A percentile compares a stretch with the other conserved stretches of the same genome.
phyloP scores from a whole-genome alignment of 208 protist species.

The Porcisia hertigi region DNA sequence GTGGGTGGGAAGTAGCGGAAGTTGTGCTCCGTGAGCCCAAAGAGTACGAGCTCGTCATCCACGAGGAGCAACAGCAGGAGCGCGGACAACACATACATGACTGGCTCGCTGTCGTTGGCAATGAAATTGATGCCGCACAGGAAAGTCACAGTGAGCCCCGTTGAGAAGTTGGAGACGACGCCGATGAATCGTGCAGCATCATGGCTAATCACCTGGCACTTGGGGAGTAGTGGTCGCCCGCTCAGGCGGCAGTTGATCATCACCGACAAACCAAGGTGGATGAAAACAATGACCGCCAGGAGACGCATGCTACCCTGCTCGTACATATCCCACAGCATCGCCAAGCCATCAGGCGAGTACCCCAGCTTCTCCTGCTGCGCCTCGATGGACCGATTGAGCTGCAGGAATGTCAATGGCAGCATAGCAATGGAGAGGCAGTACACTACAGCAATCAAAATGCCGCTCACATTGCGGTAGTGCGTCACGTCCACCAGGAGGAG shows the following conservation, averaged over 20 bases:
- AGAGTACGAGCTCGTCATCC: conserved; percentile 69
- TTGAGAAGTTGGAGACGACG: conserved; percentile 59
- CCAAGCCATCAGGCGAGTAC: conserved; percentile 16
- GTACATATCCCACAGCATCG: conserved; percentile 62
- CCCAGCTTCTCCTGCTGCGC: conserved; percentile 34
- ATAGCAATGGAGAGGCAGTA: conserved; percentile 30
- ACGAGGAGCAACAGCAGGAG: conserved; percentile 73
- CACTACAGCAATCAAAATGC: conserved; percentile 35
- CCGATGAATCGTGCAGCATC: conserved; percentile 36
- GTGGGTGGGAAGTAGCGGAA: conserved; percentile 78
- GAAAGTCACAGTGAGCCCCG: conserved; percentile 44
- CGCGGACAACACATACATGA: conserved; percentile 58
- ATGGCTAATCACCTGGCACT: conserved; percentile 34
- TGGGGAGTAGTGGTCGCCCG: conserved; percentile 58
- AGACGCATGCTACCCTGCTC: conserved; percentile 60
- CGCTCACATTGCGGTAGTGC: conserved; percentile 62
- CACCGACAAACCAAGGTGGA: conserved; percentile 64
- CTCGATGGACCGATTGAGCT: conserved; percentile 26
- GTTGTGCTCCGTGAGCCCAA: conserved; percentile 32
- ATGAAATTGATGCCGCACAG: conserved; percentile 64
- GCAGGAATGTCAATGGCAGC: conserved; percentile 29
- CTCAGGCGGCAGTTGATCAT: conserved; percentile 65
- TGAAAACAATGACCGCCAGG: conserved; percentile 46
- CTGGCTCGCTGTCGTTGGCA: conserved; percentile 60
- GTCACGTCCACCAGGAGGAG: conserved; percentile 55